These are phyloP conservation scores for Vitis rotundifolia DNA, from an alignment of 164 flowering plant genomes.

Conservation along the genomic window DNA sequence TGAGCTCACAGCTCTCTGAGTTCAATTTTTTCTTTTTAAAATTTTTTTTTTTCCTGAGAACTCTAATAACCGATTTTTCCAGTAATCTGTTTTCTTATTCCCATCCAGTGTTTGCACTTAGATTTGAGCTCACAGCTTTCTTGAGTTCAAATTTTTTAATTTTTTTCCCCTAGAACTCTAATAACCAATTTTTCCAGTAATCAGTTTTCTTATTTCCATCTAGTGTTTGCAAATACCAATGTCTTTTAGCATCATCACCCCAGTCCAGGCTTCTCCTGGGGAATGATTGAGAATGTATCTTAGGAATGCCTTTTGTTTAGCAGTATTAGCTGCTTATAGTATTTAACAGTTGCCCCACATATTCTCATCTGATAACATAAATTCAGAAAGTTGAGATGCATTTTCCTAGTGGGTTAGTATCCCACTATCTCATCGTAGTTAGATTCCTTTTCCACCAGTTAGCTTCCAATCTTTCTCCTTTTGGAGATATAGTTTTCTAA, in stretches of 20 bases:
- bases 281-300: not conserved
- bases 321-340: too few relatives aligned
- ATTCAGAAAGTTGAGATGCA: constrained; percentile 1
- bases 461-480: not conserved
- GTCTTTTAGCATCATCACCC: not conserved
- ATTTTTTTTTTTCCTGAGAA: not conserved
- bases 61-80: not conserved
- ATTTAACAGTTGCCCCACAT: too few relatives aligned
- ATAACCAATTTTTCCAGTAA: not conserved
- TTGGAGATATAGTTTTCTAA: not conserved
- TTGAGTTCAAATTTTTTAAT: not conserved
- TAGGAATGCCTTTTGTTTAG: not conserved
- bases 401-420: not conserved
- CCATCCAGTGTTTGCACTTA: not conserved
- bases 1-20: not conserved
- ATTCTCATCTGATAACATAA: too few relatives aligned
- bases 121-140: not conserved
- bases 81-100: not conserved
- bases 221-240: not conserved
- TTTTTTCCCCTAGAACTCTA: not conserved
- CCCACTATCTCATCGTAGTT: not conserved
- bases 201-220: not conserved
- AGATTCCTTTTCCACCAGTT: constrained; percentile 1
- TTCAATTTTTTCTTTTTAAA: not conserved
- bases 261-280: constrained; percentile 1